A percentile compares a stretch with the other conserved stretches of the same genome.
Conservation (phyloP, 805 yeast species). For the Clavispora fructus region DNA sequence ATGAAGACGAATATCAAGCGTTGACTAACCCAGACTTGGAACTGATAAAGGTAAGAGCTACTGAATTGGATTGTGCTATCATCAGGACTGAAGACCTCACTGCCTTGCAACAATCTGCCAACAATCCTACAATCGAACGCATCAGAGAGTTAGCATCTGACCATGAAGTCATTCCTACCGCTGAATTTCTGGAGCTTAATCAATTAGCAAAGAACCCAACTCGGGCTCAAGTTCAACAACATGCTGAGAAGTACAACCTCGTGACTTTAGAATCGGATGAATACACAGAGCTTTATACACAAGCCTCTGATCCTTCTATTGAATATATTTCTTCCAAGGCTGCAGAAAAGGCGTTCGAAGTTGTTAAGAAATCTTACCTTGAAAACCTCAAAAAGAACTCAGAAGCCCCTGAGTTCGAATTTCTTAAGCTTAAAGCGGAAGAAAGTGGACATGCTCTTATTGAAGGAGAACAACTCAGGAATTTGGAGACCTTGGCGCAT, state of each 20-base stretch:
- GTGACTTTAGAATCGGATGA: conserved; percentile 28
- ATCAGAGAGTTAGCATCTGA: conserved; percentile 14
- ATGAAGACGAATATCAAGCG: conserved; percentile 5
- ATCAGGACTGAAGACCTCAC: conserved; percentile 2
- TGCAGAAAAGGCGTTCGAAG: conserved; percentile 2
- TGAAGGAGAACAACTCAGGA: neutral
- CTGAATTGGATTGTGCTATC: conserved; percentile 1
- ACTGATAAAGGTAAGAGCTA: neutral
- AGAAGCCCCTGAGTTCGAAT: conserved; percentile 4
- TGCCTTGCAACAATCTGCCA: conserved; percentile 4
- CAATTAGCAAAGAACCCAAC: conserved; percentile 14
- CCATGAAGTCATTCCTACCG: conserved; percentile 11
- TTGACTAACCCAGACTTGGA: conserved; percentile 1
- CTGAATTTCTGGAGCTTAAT: conserved; percentile 12
- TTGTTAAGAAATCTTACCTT: conserved; percentile 7
- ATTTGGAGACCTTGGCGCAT: conserved; percentile 11
- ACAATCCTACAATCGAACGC: conserved; percentile 13
- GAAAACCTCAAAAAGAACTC: neutral
- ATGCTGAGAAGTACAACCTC: conserved; percentile 29
- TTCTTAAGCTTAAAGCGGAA: conserved; percentile 6
- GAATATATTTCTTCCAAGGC: conserved; percentile 15
- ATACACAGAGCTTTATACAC: conserved; percentile 25
- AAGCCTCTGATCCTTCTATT: conserved; percentile 28
- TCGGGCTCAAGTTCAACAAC: conserved; percentile 27
- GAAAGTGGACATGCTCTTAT: conserved; percentile 2